phyloP scores from a whole-genome alignment of 176 grass and related monocot genomes.

The Elymus sibiricus region DNA sequence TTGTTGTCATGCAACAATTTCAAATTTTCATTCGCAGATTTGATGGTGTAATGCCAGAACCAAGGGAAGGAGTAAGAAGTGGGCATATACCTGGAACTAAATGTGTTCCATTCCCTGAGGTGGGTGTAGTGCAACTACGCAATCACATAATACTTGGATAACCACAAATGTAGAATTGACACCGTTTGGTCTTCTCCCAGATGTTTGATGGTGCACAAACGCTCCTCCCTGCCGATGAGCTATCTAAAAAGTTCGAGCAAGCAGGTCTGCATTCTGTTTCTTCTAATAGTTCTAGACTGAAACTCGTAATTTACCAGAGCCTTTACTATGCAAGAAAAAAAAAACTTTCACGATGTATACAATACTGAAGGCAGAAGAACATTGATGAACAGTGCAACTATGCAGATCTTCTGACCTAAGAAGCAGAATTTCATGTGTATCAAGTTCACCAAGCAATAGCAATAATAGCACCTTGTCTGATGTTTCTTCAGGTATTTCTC shows the following conservation, averaged over 20 bases:
- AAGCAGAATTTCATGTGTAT: not conserved
- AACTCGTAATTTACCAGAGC: not conserved
- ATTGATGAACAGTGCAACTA: not conserved
- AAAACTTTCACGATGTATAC: not conserved
- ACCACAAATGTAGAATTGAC: constrained; percentile 14
- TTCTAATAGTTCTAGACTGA: not conserved
- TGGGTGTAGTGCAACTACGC: constrained; percentile 28
- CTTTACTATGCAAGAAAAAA: constrained; percentile 13
- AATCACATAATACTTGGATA: constrained; percentile 21
- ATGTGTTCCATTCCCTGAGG: constrained; percentile 79
- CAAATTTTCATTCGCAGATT: constrained; percentile 44
- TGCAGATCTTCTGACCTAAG: not conserved
- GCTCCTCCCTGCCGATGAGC: constrained; percentile 60
- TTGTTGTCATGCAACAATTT: not conserved
- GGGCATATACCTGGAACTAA: constrained; percentile 81
- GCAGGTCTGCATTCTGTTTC: constrained; percentile 51
- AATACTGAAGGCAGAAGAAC: not conserved
- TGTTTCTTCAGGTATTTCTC: constrained; percentile 36
- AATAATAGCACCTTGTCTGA: not conserved
- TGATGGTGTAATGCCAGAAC: constrained; percentile 90
- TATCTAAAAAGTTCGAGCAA: constrained; percentile 62
- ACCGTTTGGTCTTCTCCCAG: constrained; percentile 31
- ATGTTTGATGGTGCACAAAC: constrained; percentile 66
- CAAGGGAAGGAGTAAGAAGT: constrained; percentile 77
- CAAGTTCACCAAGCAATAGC: not conserved